Evolutionary conservation across 108 stramenopile species (phyloP).

Genomic region (Pseudonitzschia delicatissima): DNA sequence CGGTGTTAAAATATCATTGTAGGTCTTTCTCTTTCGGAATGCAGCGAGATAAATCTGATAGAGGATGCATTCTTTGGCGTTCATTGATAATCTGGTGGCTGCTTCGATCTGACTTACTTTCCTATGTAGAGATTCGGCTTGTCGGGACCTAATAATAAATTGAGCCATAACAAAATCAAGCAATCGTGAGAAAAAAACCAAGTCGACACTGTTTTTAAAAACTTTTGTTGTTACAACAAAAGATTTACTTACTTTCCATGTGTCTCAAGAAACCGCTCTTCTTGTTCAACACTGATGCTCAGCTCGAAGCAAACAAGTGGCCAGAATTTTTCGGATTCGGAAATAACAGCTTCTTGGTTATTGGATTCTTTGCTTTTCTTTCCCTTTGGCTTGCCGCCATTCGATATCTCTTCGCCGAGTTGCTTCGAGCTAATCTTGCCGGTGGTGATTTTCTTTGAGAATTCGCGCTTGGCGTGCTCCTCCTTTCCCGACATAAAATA

Average conservation of each 20-base stretch:
- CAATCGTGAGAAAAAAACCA: neutral
- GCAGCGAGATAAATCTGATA: constrained; percentile 53
- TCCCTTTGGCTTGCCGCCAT: constrained; percentile 11
- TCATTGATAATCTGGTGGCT: constrained; percentile 44
- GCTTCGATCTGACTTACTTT: constrained; percentile 45
- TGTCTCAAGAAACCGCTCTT: constrained; percentile 63
- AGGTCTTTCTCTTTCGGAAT: constrained; percentile 41
- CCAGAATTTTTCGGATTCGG: constrained; percentile 66
- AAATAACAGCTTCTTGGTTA: constrained; percentile 20
- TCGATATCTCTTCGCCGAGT: constrained; percentile 74
- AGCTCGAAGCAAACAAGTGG: constrained; percentile 79
- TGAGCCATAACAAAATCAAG: neutral
- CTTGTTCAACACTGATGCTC: constrained; percentile 82
- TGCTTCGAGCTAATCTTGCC: constrained; percentile 81
- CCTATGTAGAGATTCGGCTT: neutral
- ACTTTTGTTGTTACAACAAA: too few species aligned
- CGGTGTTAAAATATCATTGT: constrained; percentile 62
- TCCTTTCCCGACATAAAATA: constrained; percentile 63
- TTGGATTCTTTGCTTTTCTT: neutral
- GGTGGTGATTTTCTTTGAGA: constrained; percentile 23
- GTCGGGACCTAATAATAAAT: neutral
- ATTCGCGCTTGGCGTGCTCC: constrained; percentile 29
- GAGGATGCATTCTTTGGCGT: constrained; percentile 57
- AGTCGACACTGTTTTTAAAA: too few species aligned
- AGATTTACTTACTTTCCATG: constrained; percentile 39